A percentile compares a stretch with the other conserved stretches of the same genome.
phyloP scores from a whole-genome alignment of 768 basidiomycete genomes.

The Gymnopilus dilepis region DNA sequence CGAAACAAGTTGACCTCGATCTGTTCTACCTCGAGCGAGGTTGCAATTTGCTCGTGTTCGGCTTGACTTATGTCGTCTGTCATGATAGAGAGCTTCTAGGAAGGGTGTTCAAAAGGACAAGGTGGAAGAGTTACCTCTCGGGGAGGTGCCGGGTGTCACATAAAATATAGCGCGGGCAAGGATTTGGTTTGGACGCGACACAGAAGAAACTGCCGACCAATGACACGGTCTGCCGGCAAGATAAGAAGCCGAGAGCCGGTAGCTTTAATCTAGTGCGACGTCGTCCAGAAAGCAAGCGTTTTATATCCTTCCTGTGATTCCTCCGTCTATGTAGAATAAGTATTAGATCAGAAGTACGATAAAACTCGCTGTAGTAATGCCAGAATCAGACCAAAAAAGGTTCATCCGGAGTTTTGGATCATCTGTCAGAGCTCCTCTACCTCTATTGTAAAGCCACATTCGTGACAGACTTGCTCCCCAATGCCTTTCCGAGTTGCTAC shows the following conservation, averaged over 20 bases:
- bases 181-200: not conserved
- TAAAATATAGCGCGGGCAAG: constrained; percentile 2
- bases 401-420: too few relatives aligned
- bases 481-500: constrained; percentile 58
- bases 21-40: constrained; percentile 77
- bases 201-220: not conserved
- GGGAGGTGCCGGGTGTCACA: not conserved
- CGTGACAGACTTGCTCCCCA: constrained; percentile 78
- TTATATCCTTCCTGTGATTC: too few relatives aligned
- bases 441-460: constrained; percentile 91
- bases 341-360: too few relatives aligned
- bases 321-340: too few relatives aligned
- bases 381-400: too few relatives aligned
- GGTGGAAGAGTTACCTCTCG: not conserved
- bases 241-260: too few relatives aligned
- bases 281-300: too few relatives aligned
- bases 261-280: too few relatives aligned
- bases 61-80: constrained; percentile 49
- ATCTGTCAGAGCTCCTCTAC: constrained; percentile 72
- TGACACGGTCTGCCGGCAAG: too few relatives aligned
- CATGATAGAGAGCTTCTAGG: not conserved
- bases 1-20: constrained; percentile 80
- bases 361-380: too few relatives aligned
- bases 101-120: not conserved
- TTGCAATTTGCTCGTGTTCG: constrained; percentile 73